Conservation (phyloP, 495 filamentous ascomycete species). For the Podospora pseudoanserina region DNA sequence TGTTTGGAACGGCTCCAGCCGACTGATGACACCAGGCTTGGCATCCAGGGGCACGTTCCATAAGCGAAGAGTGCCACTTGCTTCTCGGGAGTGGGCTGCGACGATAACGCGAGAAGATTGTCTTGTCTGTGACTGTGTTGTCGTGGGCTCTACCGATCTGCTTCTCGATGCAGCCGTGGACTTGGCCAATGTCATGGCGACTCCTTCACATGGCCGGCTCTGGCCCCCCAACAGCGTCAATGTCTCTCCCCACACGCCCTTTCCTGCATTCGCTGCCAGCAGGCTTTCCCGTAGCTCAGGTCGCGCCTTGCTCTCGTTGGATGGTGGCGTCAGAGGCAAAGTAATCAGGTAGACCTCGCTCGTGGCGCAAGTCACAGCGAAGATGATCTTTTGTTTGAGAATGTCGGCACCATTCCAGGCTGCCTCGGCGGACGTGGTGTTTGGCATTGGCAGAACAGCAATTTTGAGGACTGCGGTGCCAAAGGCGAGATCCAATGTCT, state of each 20-base stretch:
- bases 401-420: conserved; percentile 58
- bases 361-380: conserved; percentile 68
- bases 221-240: conserved; percentile 56
- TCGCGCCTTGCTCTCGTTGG: conserved; percentile 53
- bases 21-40: conserved; percentile 35
- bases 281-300: conserved; percentile 45
- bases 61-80: conserved; percentile 53
- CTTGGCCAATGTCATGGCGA: conserved; percentile 64
- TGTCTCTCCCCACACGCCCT: conserved; percentile 59
- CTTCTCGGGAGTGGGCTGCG: conserved; percentile 59
- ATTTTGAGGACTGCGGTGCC: conserved; percentile 59
- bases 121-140: conserved; percentile 7
- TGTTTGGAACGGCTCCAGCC: conserved; percentile 57
- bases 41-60: conserved; percentile 46
- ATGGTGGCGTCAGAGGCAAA: conserved; percentile 70
- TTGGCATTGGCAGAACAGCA: conserved; percentile 53
- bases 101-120: conserved; percentile 40
- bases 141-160: conserved; percentile 37
- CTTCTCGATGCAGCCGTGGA: conserved; percentile 30
- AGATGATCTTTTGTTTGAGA: conserved; percentile 61
- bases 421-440: conserved; percentile 42
- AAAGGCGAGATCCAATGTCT: conserved; percentile 64
- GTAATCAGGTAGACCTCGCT: conserved; percentile 64
- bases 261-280: conserved; percentile 45
- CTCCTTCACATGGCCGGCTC: conserved; percentile 56